These are phyloP conservation scores for Phaffomyces thermotolerans DNA, from an alignment of 805 yeast genomes.

Conservation along the genomic window DNA sequence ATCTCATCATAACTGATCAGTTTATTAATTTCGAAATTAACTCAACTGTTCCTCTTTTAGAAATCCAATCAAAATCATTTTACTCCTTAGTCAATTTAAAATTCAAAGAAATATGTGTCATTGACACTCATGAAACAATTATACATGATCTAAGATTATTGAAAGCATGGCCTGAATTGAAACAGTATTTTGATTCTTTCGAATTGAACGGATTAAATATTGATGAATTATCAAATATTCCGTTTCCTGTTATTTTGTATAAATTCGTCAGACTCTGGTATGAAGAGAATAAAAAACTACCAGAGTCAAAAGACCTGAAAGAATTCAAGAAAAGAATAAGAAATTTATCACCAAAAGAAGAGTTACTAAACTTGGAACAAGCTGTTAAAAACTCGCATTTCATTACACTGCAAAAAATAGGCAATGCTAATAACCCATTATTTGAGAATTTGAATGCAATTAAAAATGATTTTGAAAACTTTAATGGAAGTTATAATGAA, in stretches of 20 bases:
- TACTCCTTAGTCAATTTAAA: slow-evolving; percentile 47
- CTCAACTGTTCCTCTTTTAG: slow-evolving; percentile 41
- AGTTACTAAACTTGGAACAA: slow-evolving; percentile 38
- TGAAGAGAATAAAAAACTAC: slow-evolving; percentile 30
- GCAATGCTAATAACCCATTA: slow-evolving; percentile 9
- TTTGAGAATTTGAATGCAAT: slow-evolving; percentile 11
- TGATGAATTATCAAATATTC: slow-evolving; percentile 53
- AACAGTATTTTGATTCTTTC: slow-evolving; percentile 40
- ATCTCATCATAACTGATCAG: slow-evolving; percentile 41
- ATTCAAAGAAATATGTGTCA: slow-evolving; percentile 26
- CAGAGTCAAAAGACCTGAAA: slow-evolving; percentile 34
- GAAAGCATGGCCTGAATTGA: slow-evolving; percentile 65
- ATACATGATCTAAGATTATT: slow-evolving; percentile 62
- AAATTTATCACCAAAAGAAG: slow-evolving; percentile 1
- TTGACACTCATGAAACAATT: slow-evolving; percentile 67
- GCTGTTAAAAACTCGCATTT: slow-evolving; percentile 30
- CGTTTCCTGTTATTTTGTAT: slow-evolving; percentile 48
- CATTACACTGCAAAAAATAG: neutral
- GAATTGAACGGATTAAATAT: slow-evolving; percentile 38
- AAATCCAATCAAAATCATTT: slow-evolving; percentile 50
- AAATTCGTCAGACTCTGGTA: slow-evolving; percentile 33
- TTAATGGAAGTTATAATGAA: slow-evolving; percentile 15
- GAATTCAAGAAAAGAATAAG: slow-evolving; percentile 31
- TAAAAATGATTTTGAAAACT: slow-evolving; percentile 10
- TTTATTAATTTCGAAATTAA: slow-evolving; percentile 25